Evolutionary conservation across 805 yeast genomes (phyloP).

Genomic region (Phaffomyces opuntiae): DNA sequence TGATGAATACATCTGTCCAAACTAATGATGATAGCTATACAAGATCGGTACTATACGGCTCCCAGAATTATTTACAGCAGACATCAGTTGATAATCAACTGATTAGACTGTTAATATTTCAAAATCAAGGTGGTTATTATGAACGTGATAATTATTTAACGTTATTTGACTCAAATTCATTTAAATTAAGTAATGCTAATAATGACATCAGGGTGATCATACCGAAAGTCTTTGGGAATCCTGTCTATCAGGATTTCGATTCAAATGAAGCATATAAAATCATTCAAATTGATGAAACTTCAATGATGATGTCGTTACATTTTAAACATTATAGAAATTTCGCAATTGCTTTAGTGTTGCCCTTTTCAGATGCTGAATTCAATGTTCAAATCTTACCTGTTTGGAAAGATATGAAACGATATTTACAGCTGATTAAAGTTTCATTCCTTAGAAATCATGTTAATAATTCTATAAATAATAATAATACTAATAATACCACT

Average conservation of each 20-base stretch:
- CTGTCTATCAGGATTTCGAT: constrained; percentile 25
- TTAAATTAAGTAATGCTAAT: constrained; percentile 3
- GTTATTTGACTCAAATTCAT: constrained; percentile 23
- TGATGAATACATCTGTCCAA: background rate
- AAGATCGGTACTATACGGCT: constrained; percentile 21
- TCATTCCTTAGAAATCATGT: constrained; percentile 20
- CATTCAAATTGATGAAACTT: constrained; percentile 22
- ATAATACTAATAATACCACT: too few species aligned
- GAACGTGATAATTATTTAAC: constrained; percentile 29
- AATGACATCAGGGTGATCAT: constrained; percentile 20
- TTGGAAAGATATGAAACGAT: constrained; percentile 25
- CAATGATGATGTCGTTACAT: constrained; percentile 28
- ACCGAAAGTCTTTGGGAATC: constrained; percentile 35
- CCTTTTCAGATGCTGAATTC: constrained; percentile 19
- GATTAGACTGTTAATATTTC: constrained; percentile 24
- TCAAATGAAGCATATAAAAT: constrained; percentile 8
- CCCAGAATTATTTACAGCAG: constrained; percentile 12
- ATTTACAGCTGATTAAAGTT: constrained; percentile 24
- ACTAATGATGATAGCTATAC: constrained; percentile 21
- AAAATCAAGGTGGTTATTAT: constrained; percentile 31
- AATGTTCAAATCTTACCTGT: constrained; percentile 25
- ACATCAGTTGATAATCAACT: background rate
- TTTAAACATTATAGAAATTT: constrained; percentile 23
- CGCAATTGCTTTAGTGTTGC: constrained; percentile 29
- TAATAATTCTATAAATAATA: too few species aligned